Base-by-base conservation (phyloP, 2,329 filamentous ascomycete species). In the Penicillium sp. region DNA sequence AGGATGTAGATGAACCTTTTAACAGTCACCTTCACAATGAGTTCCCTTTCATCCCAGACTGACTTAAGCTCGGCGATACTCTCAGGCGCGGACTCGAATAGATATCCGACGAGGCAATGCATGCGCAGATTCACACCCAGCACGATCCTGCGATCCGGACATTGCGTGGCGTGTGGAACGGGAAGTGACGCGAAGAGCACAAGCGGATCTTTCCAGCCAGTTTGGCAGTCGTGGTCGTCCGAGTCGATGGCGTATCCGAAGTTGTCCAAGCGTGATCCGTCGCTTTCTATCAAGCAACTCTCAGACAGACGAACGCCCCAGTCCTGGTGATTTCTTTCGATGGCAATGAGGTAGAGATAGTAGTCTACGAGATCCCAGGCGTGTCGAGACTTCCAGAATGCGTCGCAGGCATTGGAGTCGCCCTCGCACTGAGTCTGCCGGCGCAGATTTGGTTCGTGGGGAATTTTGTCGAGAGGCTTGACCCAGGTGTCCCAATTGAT, bases 341-440 rank as follows among this genome's bases (percentile, higher is more conserved):
- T 59, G n/a, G 57, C 53, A 15, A 60, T 60, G 11, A 75, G 67
- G 45, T 74, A 74, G 15, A 76, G 54, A 17, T 74, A 65, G 31
- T 73, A 75, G 57, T 75, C 73, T 8, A 74, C 56, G 14, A 73
- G 62, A 10, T 67, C 63, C 71, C 70, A 75, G 6, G 71, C 71
- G 43, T 75, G 71, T 17, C 39, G 31, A 5, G 52, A 22, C 8
- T 41, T 39, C 52, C 51, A 34, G 38, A 42, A 53, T 41, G 51
- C 51, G 25, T 53, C 22, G 22, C 7, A 42, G 4, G 37, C 51
- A 8, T 41, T 35, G 15, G 37, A 42, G 8, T 43, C 25, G 5
- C 38, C 51, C 8, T 53, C 51, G 10, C 51, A 42, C 25, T 25
- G 7, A 22, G 51, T 43, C 5, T 25, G 38, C n/a, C 51, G 38